phyloP scores from a whole-genome alignment of 371 early-diverging fungal species.

The Sporodiniella umbellata region DNA sequence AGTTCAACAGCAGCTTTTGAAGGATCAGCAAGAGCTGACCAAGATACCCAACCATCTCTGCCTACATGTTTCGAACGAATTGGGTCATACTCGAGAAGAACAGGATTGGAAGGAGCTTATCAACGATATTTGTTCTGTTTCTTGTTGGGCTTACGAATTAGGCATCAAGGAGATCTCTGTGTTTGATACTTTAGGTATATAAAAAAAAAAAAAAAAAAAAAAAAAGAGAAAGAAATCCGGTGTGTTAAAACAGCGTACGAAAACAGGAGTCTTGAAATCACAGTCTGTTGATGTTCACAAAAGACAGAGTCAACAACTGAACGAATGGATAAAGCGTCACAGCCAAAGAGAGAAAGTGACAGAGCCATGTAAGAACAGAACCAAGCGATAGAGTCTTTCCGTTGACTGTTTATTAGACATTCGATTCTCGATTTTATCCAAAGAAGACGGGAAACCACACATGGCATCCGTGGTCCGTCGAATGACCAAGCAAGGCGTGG shows the following conservation, averaged over 20 bases:
- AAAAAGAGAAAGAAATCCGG: not conserved
- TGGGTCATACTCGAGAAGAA: constrained; percentile 18
- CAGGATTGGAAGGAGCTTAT: constrained; percentile 34
- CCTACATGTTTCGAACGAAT: constrained; percentile 33
- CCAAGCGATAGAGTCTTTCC: no score
- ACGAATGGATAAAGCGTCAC: constrained; percentile 27
- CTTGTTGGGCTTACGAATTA: constrained; percentile 46
- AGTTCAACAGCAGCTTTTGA: constrained; percentile 11
- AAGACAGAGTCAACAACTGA: constrained; percentile 27
- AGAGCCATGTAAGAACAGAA: not conserved
- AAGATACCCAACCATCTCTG: constrained; percentile 45
- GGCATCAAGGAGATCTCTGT: constrained; percentile 41
- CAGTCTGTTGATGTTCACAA: constrained; percentile 30
- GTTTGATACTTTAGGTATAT: constrained; percentile 39
- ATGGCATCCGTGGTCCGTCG: constrained; percentile 26
- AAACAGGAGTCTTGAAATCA: constrained; percentile 23
- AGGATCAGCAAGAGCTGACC: constrained; percentile 32
- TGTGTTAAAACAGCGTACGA: not conserved
- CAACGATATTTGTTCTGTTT: constrained; percentile 28
- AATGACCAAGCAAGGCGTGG: constrained; percentile 7
- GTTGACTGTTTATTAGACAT: constrained; percentile 14
- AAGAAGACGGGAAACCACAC: constrained; percentile 26
- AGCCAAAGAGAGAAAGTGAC: not conserved
- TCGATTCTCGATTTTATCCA: constrained; percentile 34
- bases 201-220: constrained; percentile 3